Percentiles rank a stretch among this genome's conserved stretches.
These are phyloP conservation scores for Starmerella vaccinii DNA, from an alignment of 805 yeast species.

Conservation along the genomic window DNA sequence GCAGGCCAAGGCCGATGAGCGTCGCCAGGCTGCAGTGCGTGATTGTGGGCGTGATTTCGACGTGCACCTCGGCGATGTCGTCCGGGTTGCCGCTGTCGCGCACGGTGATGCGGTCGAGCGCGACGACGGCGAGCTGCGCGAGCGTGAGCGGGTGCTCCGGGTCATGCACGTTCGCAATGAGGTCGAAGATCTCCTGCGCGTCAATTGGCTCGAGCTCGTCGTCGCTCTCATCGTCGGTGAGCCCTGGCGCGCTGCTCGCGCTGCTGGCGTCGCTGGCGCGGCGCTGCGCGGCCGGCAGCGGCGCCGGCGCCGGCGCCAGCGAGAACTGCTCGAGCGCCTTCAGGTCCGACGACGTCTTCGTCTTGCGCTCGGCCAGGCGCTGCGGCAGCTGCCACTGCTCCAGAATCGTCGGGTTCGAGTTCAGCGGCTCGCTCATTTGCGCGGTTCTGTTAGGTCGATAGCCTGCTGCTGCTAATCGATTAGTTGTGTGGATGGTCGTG, in stretches of 20 bases:
- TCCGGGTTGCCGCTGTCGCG: slow-evolving; percentile 43
- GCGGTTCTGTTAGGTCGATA: too few species aligned
- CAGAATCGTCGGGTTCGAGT: slow-evolving; percentile 81
- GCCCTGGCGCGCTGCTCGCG: slow-evolving; percentile 21
- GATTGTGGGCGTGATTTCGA: slow-evolving; percentile 90
- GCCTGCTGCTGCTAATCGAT: too few species aligned
- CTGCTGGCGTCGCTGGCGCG: slow-evolving; percentile 15
- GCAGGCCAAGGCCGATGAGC: slow-evolving; percentile 83
- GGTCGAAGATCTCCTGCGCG: slow-evolving; percentile 78
- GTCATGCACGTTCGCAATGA: slow-evolving; percentile 78
- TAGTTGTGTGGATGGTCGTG: too few species aligned
- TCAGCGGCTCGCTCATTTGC: slow-evolving; percentile 70
- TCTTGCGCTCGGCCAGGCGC: slow-evolving; percentile 33
- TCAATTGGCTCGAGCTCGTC: slow-evolving; percentile 53
- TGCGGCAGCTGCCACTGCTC: slow-evolving; percentile 71
- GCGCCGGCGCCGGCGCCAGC: slow-evolving; percentile 17
- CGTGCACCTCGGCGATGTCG: slow-evolving; percentile 62
- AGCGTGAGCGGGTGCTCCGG: slow-evolving; percentile 95
- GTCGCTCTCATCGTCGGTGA: slow-evolving; percentile 23
- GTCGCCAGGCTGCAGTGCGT: slow-evolving; percentile 97
- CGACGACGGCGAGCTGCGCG: slow-evolving; percentile 91
- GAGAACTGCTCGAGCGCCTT: slow-evolving; percentile 22
- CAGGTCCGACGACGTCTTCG: slow-evolving; percentile 13
- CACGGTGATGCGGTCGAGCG: slow-evolving; percentile 67
- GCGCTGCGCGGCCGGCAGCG: not conserved